phyloP scores from a whole-genome alignment of 768 basidiomycete species.

The Auriscalpium orientale region DNA sequence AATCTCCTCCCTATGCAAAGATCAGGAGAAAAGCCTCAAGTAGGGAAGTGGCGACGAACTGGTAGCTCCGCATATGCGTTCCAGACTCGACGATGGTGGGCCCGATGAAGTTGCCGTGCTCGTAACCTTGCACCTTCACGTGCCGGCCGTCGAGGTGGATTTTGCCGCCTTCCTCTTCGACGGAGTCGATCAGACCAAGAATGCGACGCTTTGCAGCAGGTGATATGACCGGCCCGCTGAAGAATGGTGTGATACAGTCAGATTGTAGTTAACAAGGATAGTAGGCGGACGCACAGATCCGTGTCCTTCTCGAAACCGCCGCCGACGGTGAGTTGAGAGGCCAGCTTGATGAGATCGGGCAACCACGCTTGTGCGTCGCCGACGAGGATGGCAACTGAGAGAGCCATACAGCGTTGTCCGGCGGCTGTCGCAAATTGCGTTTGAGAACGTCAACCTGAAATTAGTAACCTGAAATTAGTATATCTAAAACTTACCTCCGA shows the following conservation, averaged over 20 bases:
- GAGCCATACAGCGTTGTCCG: slow-evolving; percentile 95
- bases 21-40: background rate
- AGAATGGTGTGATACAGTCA: background rate
- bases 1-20: slow-evolving; percentile 72
- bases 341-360: slow-evolving; percentile 77
- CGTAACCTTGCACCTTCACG: slow-evolving; percentile 60
- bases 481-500: slow-evolving; percentile 52
- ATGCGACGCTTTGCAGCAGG: slow-evolving; percentile 77
- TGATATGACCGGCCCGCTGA: slow-evolving; percentile 74
- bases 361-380: slow-evolving; percentile 77
- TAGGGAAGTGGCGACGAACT: slow-evolving; percentile 37
- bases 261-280: background rate
- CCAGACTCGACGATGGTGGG: slow-evolving; percentile 83
- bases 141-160: slow-evolving; percentile 83
- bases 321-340: slow-evolving; percentile 70
- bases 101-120: slow-evolving; percentile 89
- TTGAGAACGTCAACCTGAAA: no score
- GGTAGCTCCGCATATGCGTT: slow-evolving; percentile 82
- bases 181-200: slow-evolving; percentile 63
- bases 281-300: slow-evolving; percentile 56
- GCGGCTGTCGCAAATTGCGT: slow-evolving; percentile 50
- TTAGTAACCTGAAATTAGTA: slow-evolving; percentile 12
- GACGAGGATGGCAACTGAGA: slow-evolving; percentile 85
- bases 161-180: slow-evolving; percentile 72
- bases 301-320: slow-evolving; percentile 86